phyloP scores from a whole-genome alignment of 169 alveolate genomes.

The Cryptosporidium sp. region DNA sequence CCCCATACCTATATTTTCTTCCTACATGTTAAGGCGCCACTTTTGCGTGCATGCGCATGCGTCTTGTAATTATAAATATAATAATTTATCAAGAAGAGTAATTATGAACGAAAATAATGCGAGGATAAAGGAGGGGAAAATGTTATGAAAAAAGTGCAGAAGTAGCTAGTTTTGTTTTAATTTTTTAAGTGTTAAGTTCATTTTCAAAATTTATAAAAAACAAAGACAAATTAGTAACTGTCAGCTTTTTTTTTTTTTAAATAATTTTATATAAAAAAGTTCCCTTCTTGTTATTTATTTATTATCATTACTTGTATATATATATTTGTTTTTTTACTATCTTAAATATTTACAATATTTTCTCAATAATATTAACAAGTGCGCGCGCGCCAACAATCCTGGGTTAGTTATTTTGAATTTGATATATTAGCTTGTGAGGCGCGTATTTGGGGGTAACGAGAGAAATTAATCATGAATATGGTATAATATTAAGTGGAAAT shows the following conservation, averaged over 20 bases:
- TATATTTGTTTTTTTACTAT: too few species aligned
- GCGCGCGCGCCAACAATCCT: neutral
- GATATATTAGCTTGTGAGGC: neutral
- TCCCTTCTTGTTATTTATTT: too few species aligned
- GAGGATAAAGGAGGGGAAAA: too few species aligned
- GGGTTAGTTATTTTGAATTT: neutral
- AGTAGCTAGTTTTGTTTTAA: too few species aligned
- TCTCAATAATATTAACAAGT: too few species aligned
- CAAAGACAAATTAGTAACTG: too few species aligned
- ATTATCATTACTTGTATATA: too few species aligned
- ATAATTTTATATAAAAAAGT: too few species aligned
- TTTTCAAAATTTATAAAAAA: too few species aligned
- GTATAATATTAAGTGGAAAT: neutral
- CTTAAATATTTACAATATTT: too few species aligned
- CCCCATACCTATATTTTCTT: conserved; percentile 34
- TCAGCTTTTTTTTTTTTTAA: too few species aligned
- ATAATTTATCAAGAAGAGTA: neutral
- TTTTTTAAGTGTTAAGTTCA: neutral
- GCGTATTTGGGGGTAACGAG: neutral
- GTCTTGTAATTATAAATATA: neutral
- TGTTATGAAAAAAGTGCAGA: too few species aligned
- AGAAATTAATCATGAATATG: neutral
- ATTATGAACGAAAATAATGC: neutral
- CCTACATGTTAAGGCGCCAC: conserved; percentile 33
- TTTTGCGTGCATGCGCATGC: conserved; percentile 21